A percentile compares a stretch with the other conserved stretches of the same genome.
These are phyloP conservation scores for Coemansia sp. DNA, from an alignment of 192 early-diverging fungal species.

Conservation along the genomic window DNA sequence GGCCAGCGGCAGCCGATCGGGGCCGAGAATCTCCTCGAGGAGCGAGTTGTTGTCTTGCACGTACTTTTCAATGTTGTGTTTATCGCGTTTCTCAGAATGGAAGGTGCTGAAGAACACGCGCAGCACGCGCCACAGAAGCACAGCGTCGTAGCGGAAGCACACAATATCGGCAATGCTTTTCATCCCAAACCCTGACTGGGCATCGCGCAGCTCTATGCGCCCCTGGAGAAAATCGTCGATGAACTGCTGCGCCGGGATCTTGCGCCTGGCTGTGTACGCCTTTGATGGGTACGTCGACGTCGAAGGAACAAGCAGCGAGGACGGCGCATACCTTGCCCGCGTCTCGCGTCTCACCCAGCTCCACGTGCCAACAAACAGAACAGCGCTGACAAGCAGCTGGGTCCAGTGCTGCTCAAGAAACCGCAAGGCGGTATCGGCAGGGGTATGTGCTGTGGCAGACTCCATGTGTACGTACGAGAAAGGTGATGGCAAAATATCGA, in stretches of 20 bases:
- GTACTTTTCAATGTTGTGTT: constrained; percentile 22
- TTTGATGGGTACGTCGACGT: constrained; percentile 52
- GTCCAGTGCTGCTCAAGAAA: constrained; percentile 28
- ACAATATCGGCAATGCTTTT: constrained; percentile 32
- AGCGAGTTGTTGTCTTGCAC: constrained; percentile 43
- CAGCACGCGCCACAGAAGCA: constrained; percentile 30
- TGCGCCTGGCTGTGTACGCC: constrained; percentile 40
- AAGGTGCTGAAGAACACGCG: constrained; percentile 18
- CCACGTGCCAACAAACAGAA: constrained; percentile 29
- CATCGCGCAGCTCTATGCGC: constrained; percentile 51
- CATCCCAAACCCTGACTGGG: constrained; percentile 49
- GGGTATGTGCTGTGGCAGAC: constrained; percentile 5
- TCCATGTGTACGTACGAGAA: neutral
- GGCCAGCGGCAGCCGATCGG: constrained; percentile 46
- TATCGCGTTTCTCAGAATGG: constrained; percentile 33
- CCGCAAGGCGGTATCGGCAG: neutral
- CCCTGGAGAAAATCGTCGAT: constrained; percentile 48
- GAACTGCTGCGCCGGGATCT: constrained; percentile 39
- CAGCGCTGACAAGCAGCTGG: constrained; percentile 14
- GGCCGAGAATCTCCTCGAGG: constrained; percentile 47
- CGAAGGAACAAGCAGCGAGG: constrained; percentile 46
- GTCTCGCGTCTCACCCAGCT: constrained; percentile 27
- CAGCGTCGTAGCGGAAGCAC: constrained; percentile 33
- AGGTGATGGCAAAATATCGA: neutral
- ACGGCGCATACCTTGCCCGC: constrained; percentile 30